Evolutionary conservation across 176 grass and related monocot genomes (phyloP).

Genomic region (Tillandsia leiboldiana): DNA sequence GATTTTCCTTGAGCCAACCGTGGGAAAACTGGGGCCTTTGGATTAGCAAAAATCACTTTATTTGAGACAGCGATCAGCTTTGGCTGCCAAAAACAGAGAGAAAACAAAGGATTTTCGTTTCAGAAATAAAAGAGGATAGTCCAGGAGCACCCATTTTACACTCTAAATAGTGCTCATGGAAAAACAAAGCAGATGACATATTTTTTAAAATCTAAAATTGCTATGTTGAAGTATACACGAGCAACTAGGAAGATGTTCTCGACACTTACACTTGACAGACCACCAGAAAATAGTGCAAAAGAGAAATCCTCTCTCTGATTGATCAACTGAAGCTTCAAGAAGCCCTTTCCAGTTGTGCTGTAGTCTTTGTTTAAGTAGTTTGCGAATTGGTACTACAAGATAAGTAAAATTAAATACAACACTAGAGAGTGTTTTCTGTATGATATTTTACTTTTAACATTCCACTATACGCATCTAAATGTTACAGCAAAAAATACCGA

Average conservation of each 20-base stretch:
- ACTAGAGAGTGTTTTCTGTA: constrained; percentile 1
- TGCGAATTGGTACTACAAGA: constrained; percentile 70
- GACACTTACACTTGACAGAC: constrained; percentile 50
- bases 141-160: no score
- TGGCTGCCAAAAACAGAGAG: constrained; percentile 33
- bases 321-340: constrained; percentile 77
- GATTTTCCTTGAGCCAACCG: constrained; percentile 73
- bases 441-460: background rate
- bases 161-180: no score
- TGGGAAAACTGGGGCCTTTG: constrained; percentile 86
- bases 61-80: constrained; percentile 59
- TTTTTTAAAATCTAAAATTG: background rate
- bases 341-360: constrained; percentile 47
- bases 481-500: constrained; percentile 11
- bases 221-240: background rate
- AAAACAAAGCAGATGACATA: background rate
- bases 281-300: constrained; percentile 81
- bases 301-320: constrained; percentile 87
- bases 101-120: background rate
- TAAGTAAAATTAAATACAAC: background rate
- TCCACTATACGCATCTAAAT: background rate
- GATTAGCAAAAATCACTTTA: constrained; percentile 52
- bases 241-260: constrained; percentile 3
- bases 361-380: constrained; percentile 53
- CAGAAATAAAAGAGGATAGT: no score